phyloP scores from a whole-genome alignment of 495 filamentous ascomycete species.

The Clohesyomyces aquaticus region DNA sequence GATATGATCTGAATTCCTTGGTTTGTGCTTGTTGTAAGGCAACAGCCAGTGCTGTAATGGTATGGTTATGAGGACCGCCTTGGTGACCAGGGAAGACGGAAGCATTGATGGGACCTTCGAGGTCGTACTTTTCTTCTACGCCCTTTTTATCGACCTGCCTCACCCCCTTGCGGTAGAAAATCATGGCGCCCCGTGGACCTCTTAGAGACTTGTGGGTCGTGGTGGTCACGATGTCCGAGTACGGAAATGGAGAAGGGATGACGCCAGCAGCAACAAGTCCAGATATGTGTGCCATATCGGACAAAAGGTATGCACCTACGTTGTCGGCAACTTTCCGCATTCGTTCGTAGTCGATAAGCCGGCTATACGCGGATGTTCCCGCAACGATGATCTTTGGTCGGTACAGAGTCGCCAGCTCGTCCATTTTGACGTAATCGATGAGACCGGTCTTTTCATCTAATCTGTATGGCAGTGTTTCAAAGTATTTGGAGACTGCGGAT shows the following conservation, averaged over 20 bases:
- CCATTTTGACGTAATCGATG: conserved; percentile 94
- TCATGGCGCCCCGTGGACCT: conserved; percentile 98
- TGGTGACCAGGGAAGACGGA: conserved; percentile 99
- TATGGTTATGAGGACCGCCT: conserved; percentile 99
- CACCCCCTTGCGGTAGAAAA: conserved; percentile 98
- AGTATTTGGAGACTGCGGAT: conserved; percentile 96
- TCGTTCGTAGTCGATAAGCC: conserved; percentile 92
- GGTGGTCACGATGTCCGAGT: conserved; percentile 97
- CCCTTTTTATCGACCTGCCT: conserved; percentile 84
- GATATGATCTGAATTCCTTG: conserved; percentile 95
- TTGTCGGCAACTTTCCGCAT: conserved; percentile 97
- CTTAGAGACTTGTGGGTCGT: conserved; percentile 99
- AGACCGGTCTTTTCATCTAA: conserved; percentile 90
- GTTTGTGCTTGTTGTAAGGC: conserved; percentile 93
- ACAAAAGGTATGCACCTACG: conserved; percentile 90
- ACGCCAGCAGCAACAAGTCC: conserved; percentile 91
- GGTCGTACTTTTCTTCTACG: conserved; percentile 91
- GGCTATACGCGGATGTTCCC: conserved; percentile 98
- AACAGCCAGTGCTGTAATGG: conserved; percentile 96
- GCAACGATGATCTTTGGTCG: conserved; percentile 95
- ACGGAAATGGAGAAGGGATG: conserved; percentile 90
- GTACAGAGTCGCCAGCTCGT: conserved; percentile 91
- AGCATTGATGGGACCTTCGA: conserved; percentile 97
- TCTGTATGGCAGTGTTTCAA: conserved; percentile 94
- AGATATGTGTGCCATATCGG: conserved; percentile 99